A percentile compares a stretch with the other conserved stretches of the same genome.
These are phyloP conservation scores for Pythium volutum DNA, from an alignment of 352 stramenopile genomes.

Conservation along the genomic window DNA sequence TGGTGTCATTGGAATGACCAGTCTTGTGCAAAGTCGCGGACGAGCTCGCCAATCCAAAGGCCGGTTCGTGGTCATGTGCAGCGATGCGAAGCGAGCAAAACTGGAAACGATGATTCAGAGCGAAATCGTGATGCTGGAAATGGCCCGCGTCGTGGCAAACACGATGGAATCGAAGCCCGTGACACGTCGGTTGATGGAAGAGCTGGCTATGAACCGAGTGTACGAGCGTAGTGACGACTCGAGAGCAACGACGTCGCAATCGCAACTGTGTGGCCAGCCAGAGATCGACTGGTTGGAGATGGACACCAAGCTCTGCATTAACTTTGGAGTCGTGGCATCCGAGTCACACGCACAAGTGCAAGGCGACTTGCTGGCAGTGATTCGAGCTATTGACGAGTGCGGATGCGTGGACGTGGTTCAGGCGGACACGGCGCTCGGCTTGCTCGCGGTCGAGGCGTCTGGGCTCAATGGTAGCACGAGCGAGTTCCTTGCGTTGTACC, in stretches of 20 bases:
- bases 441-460: constrained; percentile 10
- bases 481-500: constrained; percentile 7
- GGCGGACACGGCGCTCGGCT: constrained; percentile 5
- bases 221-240: neutral
- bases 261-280: neutral
- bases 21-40: constrained; percentile 75
- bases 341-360: neutral
- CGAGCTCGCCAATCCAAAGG: constrained; percentile 55
- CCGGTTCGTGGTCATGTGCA: constrained; percentile 70
- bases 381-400: constrained; percentile 12
- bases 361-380: neutral
- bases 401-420: constrained; percentile 8
- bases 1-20: constrained; percentile 62
- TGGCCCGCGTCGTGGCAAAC: constrained; percentile 36
- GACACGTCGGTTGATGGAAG: constrained; percentile 37
- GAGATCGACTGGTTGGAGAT: constrained; percentile 11
- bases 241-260: neutral
- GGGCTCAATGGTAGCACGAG: neutral
- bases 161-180: constrained; percentile 43
- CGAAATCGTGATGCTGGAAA: constrained; percentile 42
- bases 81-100: constrained; percentile 31
- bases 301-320: constrained; percentile 17
- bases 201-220: neutral
- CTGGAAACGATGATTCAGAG: constrained; percentile 53
- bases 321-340: constrained; percentile 9